Evolutionary conservation across 768 basidiomycete genomes (phyloP).

Genomic region (Boletus rubescentipes): DNA sequence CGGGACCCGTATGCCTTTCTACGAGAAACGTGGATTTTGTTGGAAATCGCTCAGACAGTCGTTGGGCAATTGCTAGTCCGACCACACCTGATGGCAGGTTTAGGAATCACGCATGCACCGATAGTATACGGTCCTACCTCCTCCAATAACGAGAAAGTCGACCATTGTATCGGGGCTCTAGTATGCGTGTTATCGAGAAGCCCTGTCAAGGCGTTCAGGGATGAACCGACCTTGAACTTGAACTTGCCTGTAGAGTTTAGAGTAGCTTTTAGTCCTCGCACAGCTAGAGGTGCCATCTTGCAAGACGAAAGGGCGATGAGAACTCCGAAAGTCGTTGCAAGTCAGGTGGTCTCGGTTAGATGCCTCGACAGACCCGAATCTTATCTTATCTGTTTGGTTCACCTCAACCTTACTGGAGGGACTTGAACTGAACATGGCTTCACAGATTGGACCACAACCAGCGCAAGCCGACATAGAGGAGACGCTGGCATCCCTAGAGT

Average conservation of each 20-base stretch:
- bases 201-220: not conserved
- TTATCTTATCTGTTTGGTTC: conserved; percentile 18
- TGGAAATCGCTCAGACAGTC: conserved; percentile 62
- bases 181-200: not conserved
- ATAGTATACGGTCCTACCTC: conserved; percentile 47
- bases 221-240: conserved; percentile 55
- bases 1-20: conserved; percentile 71
- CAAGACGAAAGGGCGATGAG: not conserved
- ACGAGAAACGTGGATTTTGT: conserved; percentile 74
- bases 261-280: conserved; percentile 55
- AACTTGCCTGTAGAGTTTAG: conserved; percentile 61
- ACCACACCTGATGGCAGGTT: conserved; percentile 57
- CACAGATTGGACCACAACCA: conserved; percentile 27
- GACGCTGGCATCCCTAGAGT: conserved; percentile 50
- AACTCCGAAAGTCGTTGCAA: not conserved
- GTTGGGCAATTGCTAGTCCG: conserved; percentile 83
- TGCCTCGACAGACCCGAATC: conserved; percentile 3
- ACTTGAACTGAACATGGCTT: conserved; percentile 13
- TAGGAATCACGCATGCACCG: not conserved
- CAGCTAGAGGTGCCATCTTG: conserved; percentile 31
- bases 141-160: conserved; percentile 88
- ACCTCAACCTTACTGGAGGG: not conserved
- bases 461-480: conserved; percentile 28
- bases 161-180: conserved; percentile 68
- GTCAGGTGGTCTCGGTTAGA: conserved; percentile 6